phyloP scores from a whole-genome alignment of 2,329 filamentous ascomycete species.

The Byssothecium circinans region DNA sequence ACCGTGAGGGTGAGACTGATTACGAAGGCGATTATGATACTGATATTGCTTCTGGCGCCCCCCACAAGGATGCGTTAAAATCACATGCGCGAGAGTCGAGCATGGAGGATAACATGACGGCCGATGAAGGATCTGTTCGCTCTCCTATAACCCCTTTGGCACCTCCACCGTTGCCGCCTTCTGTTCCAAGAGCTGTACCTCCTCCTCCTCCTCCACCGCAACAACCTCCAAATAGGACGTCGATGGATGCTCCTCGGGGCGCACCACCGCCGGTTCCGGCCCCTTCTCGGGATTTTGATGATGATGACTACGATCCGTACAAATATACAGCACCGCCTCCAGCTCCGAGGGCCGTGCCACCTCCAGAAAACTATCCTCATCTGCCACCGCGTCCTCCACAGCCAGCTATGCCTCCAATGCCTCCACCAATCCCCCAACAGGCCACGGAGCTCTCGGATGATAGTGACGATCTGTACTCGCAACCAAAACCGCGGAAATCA shows the following conservation, averaged over 20 bases:
- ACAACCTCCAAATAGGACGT: constrained; percentile 59
- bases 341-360: constrained; percentile 40
- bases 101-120: constrained; percentile 64
- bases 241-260: constrained; percentile 69
- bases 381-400: constrained; percentile 35
- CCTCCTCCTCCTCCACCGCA: constrained; percentile 61
- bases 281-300: constrained; percentile 60
- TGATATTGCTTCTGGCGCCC: constrained; percentile 91
- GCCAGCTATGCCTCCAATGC: constrained; percentile 39
- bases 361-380: constrained; percentile 31
- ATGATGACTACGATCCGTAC: constrained; percentile 72
- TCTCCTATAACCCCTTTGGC: constrained; percentile 40
- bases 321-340: constrained; percentile 48
- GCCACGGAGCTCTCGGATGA: constrained; percentile 36
- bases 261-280: constrained; percentile 67
- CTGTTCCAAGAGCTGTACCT: constrained; percentile 47
- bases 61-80: constrained; percentile 90
- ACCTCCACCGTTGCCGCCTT: constrained; percentile 40
- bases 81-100: constrained; percentile 77
- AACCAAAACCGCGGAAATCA: constrained; percentile 39
- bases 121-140: constrained; percentile 53
- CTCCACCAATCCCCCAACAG: constrained; percentile 32
- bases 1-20: constrained; percentile 80
- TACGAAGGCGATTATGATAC: constrained; percentile 99
- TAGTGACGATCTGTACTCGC: constrained; percentile 44